phyloP scores from a whole-genome alignment of 2,329 filamentous ascomycete genomes.

The Microdochium paspali region DNA sequence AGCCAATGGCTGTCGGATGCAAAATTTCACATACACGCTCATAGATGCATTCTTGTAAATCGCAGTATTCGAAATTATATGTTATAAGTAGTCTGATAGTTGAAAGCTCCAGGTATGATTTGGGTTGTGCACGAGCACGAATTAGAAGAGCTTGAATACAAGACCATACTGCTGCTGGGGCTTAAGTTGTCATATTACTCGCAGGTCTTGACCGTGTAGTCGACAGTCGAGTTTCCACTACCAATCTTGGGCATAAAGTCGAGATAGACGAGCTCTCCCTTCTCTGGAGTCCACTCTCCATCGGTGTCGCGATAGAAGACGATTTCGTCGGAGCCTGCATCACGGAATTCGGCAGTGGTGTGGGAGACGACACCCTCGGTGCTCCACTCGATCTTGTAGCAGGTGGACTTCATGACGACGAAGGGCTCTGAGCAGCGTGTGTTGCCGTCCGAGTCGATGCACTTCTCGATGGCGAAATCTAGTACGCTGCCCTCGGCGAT shows the following conservation, averaged over 20 bases:
- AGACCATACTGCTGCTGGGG: background rate
- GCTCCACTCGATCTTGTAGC: slow-evolving; percentile 30
- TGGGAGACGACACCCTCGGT: slow-evolving; percentile 29
- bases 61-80: no score
- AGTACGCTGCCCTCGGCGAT: slow-evolving; percentile 25
- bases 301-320: slow-evolving; percentile 35
- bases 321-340: slow-evolving; percentile 27
- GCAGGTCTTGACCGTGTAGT: slow-evolving; percentile 29
- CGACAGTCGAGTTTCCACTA: slow-evolving; percentile 33
- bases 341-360: slow-evolving; percentile 26
- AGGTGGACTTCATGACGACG: slow-evolving; percentile 23
- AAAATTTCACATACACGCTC: no score
- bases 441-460: slow-evolving; percentile 27
- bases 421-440: slow-evolving; percentile 29
- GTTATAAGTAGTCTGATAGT: no score
- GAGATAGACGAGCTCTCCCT: slow-evolving; percentile 32
- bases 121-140: background rate
- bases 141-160: background rate
- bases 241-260: slow-evolving; percentile 36
- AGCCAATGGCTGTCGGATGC: no score
- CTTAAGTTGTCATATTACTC: slow-evolving; percentile 7
- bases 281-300: slow-evolving; percentile 33
- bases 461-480: slow-evolving; percentile 31
- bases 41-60: no score
- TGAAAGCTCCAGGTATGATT: background rate